A percentile compares a stretch with the other conserved stretches of the same genome.
Evolutionary conservation across 2,329 filamentous ascomycete genomes (phyloP).

Genomic region (Aspergillus cejpii): DNA sequence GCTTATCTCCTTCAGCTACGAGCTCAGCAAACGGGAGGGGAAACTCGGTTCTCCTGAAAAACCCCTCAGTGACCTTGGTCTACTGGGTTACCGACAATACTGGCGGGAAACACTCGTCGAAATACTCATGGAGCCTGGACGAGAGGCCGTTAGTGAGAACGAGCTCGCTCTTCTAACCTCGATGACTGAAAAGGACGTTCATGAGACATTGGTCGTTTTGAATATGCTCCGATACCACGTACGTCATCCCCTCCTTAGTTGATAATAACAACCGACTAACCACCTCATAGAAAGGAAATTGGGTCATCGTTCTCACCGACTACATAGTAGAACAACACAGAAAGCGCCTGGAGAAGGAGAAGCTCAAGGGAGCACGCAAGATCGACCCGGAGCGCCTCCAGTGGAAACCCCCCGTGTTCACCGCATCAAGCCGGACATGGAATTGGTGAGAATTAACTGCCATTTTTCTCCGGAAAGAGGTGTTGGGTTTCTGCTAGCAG

Average conservation of each 20-base stretch:
- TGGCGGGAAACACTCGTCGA: constrained; percentile 96
- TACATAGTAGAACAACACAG: constrained; percentile 64
- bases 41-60: constrained; percentile 97
- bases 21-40: constrained; percentile 88
- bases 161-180: constrained; percentile 69
- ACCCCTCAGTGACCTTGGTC: constrained; percentile 83
- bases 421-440: constrained; percentile 84
- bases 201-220: constrained; percentile 86
- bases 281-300: constrained; percentile 65
- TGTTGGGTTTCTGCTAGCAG: not conserved
- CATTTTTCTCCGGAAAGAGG: not conserved
- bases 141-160: constrained; percentile 68
- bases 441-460: constrained; percentile 73
- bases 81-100: constrained; percentile 92
- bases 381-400: constrained; percentile 75
- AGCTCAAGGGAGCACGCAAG: constrained; percentile 62
- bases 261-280: constrained; percentile 12
- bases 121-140: constrained; percentile 66
- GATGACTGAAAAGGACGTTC: constrained; percentile 96
- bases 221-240: constrained; percentile 90
- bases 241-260: constrained; percentile 21
- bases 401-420: constrained; percentile 96
- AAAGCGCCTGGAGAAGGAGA: constrained; percentile 70
- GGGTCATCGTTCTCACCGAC: constrained; percentile 89
- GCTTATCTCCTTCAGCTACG: constrained; percentile 95